Base-by-base conservation (phyloP, 2,329 filamentous ascomycete species). In the Alternaria sp. region DNA sequence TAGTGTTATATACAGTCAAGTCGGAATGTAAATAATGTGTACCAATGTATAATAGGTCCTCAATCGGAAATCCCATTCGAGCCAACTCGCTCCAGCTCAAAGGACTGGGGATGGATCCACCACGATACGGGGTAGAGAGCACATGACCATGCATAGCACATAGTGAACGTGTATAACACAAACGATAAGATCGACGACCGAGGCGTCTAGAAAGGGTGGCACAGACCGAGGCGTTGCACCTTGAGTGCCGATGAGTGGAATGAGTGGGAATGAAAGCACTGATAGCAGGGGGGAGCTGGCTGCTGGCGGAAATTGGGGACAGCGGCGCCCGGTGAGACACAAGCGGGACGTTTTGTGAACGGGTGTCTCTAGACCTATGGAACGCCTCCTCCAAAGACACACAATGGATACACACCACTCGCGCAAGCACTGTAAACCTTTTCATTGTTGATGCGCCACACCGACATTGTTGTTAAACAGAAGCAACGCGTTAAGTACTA, bases 1-100 rank as follows among this genome's bases (percentile, higher is more conserved):
- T 67, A 64, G 67, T 59, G 62, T 67, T 62, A 50, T 51, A 57
- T 58, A 61, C 61, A 68, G 62, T 58, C 60, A 64, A 30, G 49
- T 53, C 30, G 30, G 47, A 43, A 59, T 47, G 25, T 43, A 46
- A 53, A 30, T 62, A 62, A 62, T 62, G 46, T 53, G 43, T 59
- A 44, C 19, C 28, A 12, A 52, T 23, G n/a, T 12, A 21, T 36
- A 51, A 49, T 17, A 26, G 15, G n/a, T 8, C 26, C 47, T 17
- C 36, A 40, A 40, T 40, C 36, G 9, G 36, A 40, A 40, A 40
- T 17, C 36, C 36, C 36, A 11, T 40, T 40, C 36, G 5, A 40
- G 6, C n/a, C n/a, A 40, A 11, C 0, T 40, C 36, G 1, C 4
- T 40, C 36, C 49, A 2, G 13, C n/a, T 52, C 28, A 12, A 1